A percentile compares a stretch with the other conserved stretches of the same genome.
These are phyloP conservation scores for Fusarium musae DNA, from an alignment of 2,329 filamentous ascomycete genomes.

Conservation along the genomic window DNA sequence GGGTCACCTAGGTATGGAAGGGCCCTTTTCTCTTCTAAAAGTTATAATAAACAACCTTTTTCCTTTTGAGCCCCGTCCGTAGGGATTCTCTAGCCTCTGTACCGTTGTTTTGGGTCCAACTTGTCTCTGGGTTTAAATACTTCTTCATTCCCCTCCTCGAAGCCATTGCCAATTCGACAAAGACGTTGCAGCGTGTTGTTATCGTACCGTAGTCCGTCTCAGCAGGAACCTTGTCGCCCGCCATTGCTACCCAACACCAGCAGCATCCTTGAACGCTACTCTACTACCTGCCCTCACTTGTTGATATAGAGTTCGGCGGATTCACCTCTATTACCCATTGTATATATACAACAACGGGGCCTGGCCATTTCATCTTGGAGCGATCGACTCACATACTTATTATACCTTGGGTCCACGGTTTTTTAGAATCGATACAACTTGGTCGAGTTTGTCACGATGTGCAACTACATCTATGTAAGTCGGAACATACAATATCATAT, in stretches of 20 bases:
- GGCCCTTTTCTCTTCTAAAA: constrained; percentile 25
- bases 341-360: neutral
- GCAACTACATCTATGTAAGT: constrained; percentile 63
- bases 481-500: neutral
- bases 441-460: constrained; percentile 52
- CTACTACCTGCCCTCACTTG: constrained; percentile 7
- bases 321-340: neutral
- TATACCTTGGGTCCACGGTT: neutral
- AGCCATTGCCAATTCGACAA: constrained; percentile 4
- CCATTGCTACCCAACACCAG: constrained; percentile 15
- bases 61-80: constrained; percentile 37
- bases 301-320: constrained; percentile 6
- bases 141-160: constrained; percentile 32
- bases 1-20: constrained; percentile 22
- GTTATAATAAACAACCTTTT: constrained; percentile 43
- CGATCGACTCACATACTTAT: neutral
- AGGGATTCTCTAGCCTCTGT: constrained; percentile 33
- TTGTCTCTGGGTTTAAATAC: constrained; percentile 42
- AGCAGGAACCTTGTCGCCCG: constrained; percentile 10
- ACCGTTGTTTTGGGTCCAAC: constrained; percentile 40
- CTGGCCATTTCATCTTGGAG: neutral
- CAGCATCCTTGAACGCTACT: constrained; percentile 6
- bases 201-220: constrained; percentile 16
- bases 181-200: constrained; percentile 20
- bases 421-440: constrained; percentile 2